These are phyloP conservation scores for Athelia sp. DNA, from an alignment of 1,284 basidiomycete genomes.

Conservation along the genomic window DNA sequence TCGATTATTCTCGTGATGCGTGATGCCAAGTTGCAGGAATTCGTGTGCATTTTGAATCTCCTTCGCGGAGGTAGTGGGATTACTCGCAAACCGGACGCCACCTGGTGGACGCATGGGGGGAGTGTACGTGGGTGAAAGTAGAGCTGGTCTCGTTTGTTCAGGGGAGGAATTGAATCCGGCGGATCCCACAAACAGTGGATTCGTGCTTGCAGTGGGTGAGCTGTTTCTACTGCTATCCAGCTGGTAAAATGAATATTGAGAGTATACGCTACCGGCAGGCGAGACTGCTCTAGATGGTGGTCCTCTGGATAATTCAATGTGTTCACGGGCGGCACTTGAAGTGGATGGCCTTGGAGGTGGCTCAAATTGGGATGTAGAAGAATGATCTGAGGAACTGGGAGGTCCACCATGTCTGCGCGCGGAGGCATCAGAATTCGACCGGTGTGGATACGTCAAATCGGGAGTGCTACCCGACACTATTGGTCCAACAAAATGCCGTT, in stretches of 20 bases:
- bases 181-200: slow-evolving; percentile 10
- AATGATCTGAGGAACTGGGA: background rate
- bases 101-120: slow-evolving; percentile 10
- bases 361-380: background rate
- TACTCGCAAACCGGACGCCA: slow-evolving; percentile 1
- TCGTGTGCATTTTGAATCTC: slow-evolving; percentile 45
- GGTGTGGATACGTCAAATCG: no score
- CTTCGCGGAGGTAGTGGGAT: slow-evolving; percentile 3
- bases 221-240: slow-evolving; percentile 37
- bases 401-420: no score
- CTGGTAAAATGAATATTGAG: slow-evolving; percentile 49
- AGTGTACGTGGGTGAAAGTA: slow-evolving; percentile 11
- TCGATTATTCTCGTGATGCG: slow-evolving; percentile 76
- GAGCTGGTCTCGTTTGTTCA: slow-evolving; percentile 7
- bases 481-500: no score
- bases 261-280: slow-evolving; percentile 11
- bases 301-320: slow-evolving; percentile 4
- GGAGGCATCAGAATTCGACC: no score
- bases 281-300: slow-evolving; percentile 9
- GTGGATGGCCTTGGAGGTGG: slow-evolving; percentile 7
- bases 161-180: slow-evolving; percentile 15
- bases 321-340: background rate
- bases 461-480: no score
- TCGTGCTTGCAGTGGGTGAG: slow-evolving; percentile 26
- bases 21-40: slow-evolving; percentile 73